phyloP scores from a whole-genome alignment of 192 early-diverging fungal species.

The Rhizoclosmatium sp. region DNA sequence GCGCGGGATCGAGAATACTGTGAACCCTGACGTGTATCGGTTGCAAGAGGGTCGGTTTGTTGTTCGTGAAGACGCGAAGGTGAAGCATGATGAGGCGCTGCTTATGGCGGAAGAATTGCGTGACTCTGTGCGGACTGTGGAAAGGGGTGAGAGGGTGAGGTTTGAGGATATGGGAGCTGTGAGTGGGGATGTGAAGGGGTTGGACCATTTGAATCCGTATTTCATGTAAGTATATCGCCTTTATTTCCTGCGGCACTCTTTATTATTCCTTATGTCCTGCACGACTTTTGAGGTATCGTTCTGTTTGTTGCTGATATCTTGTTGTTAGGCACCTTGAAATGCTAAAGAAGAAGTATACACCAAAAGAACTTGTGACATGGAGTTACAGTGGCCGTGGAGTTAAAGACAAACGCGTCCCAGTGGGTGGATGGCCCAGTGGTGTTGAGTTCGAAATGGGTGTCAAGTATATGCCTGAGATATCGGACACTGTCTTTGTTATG shows the following conservation, averaged over 20 bases:
- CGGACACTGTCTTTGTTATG: slow-evolving; percentile 6
- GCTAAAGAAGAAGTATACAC: slow-evolving; percentile 16
- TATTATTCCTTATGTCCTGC: too few relatives aligned
- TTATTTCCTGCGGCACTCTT: background rate
- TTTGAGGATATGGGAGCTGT: background rate
- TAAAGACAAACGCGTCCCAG: slow-evolving; percentile 24
- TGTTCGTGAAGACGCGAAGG: background rate
- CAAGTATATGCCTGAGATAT: slow-evolving; percentile 1
- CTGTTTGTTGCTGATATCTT: too few relatives aligned
- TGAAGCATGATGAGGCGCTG: slow-evolving; percentile 10
- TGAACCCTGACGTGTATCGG: background rate
- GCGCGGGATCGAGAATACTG: background rate
- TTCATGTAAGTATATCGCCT: background rate
- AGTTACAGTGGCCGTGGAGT: background rate
- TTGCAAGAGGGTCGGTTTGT: background rate
- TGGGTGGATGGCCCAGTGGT: slow-evolving; percentile 30
- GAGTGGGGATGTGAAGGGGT: background rate
- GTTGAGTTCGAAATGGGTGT: slow-evolving; percentile 35
- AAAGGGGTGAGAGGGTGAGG: background rate
- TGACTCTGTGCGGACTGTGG: background rate
- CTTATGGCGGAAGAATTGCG: background rate
- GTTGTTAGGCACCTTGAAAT: slow-evolving; percentile 11
- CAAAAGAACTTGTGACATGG: background rate
- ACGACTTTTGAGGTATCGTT: too few relatives aligned
- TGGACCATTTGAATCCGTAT: slow-evolving; percentile 6